These are phyloP conservation scores for Neurospora sp. DNA, from an alignment of 495 filamentous ascomycete species.

Conservation along the genomic window DNA sequence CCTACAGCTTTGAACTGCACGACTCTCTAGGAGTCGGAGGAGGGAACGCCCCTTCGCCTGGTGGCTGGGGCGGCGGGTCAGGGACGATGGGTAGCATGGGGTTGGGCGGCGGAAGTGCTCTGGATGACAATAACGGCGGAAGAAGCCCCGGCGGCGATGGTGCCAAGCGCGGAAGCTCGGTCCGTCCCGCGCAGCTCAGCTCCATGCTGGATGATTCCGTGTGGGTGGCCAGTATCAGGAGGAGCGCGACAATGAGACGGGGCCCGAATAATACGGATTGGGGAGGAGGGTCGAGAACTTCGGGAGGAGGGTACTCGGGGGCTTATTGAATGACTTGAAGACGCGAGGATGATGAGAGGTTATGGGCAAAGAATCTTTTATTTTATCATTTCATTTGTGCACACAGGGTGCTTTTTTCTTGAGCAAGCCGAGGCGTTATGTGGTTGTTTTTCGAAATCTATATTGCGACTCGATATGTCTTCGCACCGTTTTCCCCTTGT, in stretches of 20 bases:
- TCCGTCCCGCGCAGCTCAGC: conserved; percentile 70
- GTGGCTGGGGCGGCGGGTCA: conserved; percentile 26
- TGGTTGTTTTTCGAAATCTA: not conserved
- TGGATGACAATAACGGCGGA: conserved; percentile 13
- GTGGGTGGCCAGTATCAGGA: conserved; percentile 85
- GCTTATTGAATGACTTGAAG: not conserved
- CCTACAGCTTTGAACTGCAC: conserved; percentile 37
- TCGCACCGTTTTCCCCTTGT: not conserved
- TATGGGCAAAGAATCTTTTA: not conserved
- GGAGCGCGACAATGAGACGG: conserved; percentile 72
- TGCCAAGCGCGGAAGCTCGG: conserved; percentile 52
- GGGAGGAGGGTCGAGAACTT: conserved; percentile 4
- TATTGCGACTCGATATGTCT: not conserved
- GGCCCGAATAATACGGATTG: not conserved
- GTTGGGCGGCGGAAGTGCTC: not conserved
- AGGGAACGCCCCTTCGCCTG: conserved; percentile 19
- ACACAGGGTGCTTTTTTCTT: not conserved
- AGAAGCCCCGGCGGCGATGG: conserved; percentile 23
- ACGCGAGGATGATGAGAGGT: not conserved
- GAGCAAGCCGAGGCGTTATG: not conserved
- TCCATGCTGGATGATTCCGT: conserved; percentile 74
- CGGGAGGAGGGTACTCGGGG: conserved; percentile 5
- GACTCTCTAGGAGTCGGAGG: conserved; percentile 7
- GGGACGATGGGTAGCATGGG: not conserved
- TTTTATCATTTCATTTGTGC: not conserved